Base-by-base conservation (phyloP, 2,329 filamentous ascomycete genomes). In the Salinomyces thailandicus region DNA sequence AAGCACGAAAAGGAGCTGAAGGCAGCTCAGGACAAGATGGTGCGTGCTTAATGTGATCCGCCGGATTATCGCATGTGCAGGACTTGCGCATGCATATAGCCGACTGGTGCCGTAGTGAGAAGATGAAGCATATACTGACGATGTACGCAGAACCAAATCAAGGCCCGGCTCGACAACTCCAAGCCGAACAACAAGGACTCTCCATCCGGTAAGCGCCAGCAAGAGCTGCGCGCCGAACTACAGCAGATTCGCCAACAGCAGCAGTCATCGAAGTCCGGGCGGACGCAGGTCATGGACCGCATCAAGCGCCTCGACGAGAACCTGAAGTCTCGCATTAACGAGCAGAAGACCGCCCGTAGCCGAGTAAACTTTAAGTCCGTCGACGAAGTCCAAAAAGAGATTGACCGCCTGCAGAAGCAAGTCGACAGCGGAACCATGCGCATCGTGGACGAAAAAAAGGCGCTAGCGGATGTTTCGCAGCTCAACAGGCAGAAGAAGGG, bases 391-490 rank as follows among this genome's bases (percentile, higher is more conserved):
- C 85, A 96, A 61, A 71, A 72, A 45, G 77, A 91, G 63, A 91
- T 96, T 52, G 73, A 75, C 42, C 71, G 71, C 35, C 77, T 95
- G 36, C 84, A 94, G 49, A 80, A 80, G 63, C 75, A 89, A 60
- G 86, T 96, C 51, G 84, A 93, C 61, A 75, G 78, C 22, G 89
- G 89, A 47, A 81, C 75, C 60, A 87, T 98, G 81, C 93, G 87
- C 67, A 70, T 98, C 35, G 91, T 96, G 8, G 91, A 98, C 53
- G 91, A 96, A 75, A 93, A 85, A 72, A 96, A 95, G 74, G 79
- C 85, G 6, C 72, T 96, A 14, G 67, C 74, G 34, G 85, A 95
- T 53, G 80, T 94, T 52, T 83, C 81, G 33, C 80, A 68, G 59
- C 68, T 96, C 49, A 80, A 82, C 62, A 93, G 93, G 71, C 75